Evolutionary conservation across 73 alveolate genomes (phyloP).

Genomic region (Stentor coeruleus): DNA sequence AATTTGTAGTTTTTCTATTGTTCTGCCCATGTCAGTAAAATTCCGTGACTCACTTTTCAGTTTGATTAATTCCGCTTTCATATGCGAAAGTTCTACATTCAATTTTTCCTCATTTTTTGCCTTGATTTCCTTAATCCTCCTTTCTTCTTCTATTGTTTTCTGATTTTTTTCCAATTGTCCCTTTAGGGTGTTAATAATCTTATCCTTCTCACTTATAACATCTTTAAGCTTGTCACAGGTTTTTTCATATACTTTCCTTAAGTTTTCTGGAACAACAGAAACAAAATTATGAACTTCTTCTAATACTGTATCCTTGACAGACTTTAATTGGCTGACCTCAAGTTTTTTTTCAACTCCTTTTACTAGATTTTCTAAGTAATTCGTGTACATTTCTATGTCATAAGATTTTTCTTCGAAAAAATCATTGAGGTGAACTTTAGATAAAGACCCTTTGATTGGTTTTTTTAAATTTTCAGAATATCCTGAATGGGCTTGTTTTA

Average conservation of each 20-base stretch:
- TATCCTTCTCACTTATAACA: neutral
- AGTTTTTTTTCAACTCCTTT: too few species aligned
- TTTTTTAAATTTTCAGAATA: too few species aligned
- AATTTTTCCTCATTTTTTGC: neutral
- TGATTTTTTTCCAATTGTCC: neutral
- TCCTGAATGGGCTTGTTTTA: too few species aligned
- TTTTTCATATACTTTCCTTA: neutral
- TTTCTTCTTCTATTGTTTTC: neutral
- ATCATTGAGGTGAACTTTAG: too few species aligned
- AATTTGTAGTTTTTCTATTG: neutral
- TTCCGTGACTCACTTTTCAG: neutral
- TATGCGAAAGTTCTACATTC: neutral
- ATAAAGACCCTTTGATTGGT: too few species aligned
- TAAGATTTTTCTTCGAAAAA: too few species aligned
- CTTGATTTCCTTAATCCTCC: neutral
- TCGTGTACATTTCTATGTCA: too few species aligned
- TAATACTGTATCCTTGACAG: too few species aligned
- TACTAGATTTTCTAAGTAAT: too few species aligned
- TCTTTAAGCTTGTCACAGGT: neutral
- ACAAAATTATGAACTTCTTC: neutral
- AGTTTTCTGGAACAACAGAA: neutral
- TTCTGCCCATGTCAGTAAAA: too few species aligned
- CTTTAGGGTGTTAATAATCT: neutral
- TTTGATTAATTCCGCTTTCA: neutral
- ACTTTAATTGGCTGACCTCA: too few species aligned